Percentiles rank a stretch among this genome's conserved stretches.
phyloP scores from a whole-genome alignment of 345 rosid genomes.

The Brassica rapa region DNA sequence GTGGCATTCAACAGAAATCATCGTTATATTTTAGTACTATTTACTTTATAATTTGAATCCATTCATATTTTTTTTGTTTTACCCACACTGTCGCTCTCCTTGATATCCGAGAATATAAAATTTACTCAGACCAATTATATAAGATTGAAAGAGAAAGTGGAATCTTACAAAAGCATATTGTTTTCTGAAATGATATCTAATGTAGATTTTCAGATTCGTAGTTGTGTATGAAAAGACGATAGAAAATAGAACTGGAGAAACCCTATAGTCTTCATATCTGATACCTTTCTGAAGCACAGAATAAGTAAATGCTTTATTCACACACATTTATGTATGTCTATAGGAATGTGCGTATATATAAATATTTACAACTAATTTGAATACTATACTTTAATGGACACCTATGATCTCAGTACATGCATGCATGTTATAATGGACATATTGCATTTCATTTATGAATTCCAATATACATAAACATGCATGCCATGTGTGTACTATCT shows the following conservation, averaged over 20 bases:
- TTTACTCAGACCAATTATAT: constrained; percentile 23
- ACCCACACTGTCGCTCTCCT: constrained; percentile 33
- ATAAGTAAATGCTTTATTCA: constrained; percentile 43
- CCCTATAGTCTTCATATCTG: constrained; percentile 35
- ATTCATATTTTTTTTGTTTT: constrained; percentile 12
- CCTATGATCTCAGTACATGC: constrained; percentile 13
- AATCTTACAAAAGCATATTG: constrained; percentile 23
- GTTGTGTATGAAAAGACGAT: constrained; percentile 34
- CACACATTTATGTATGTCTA: constrained; percentile 39
- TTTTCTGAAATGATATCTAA: background rate
- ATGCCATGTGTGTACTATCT: constrained; percentile 25
- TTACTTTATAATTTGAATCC: constrained; percentile 2
- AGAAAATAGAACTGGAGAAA: constrained; percentile 36
- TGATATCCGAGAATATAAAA: constrained; percentile 36
- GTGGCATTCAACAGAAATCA: background rate
- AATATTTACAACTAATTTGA: constrained; percentile 9
- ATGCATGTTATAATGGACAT: background rate
- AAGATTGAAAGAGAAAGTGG: constrained; percentile 22
- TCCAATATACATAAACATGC: background rate
- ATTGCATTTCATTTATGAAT: background rate
- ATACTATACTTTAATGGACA: constrained; percentile 22
- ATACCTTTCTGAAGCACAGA: constrained; percentile 43
- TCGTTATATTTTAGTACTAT: constrained; percentile 17
- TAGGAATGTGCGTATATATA: constrained; percentile 32
- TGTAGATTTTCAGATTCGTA: constrained; percentile 31